phyloP scores from a whole-genome alignment of 2,329 filamentous ascomycete genomes.

The Pseudocercospora vitis region DNA sequence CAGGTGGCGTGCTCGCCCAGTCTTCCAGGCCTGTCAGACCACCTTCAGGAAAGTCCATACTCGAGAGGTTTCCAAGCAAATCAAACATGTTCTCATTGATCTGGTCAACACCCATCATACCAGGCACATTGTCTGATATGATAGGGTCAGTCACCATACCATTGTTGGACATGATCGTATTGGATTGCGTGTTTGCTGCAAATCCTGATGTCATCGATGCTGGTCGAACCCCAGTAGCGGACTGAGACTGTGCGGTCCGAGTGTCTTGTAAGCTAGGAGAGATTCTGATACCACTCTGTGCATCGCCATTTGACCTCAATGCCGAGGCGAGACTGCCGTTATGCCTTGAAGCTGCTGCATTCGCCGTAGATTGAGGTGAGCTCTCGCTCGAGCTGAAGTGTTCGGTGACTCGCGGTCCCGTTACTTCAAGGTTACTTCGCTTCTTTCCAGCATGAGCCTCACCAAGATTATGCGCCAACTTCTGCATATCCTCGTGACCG shows the following conservation, averaged over 20 bases:
- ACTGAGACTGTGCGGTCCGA: background rate
- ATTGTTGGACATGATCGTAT: background rate
- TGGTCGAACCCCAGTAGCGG: background rate
- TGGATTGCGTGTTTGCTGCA: background rate
- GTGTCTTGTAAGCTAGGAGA: background rate
- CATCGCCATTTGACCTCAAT: background rate
- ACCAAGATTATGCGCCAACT: background rate
- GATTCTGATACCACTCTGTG: background rate
- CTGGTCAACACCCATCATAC: background rate
- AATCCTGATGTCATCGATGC: background rate
- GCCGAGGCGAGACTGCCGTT: background rate
- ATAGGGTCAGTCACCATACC: background rate
- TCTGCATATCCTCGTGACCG: background rate
- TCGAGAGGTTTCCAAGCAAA: conserved; percentile 27
- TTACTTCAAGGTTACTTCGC: conserved; percentile 9
- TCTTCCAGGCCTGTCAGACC: conserved; percentile 31
- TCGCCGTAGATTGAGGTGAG: conserved; percentile 14
- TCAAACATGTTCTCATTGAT: conserved; percentile 28
- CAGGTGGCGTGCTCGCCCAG: conserved; percentile 25
- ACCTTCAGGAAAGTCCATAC: conserved; percentile 22
- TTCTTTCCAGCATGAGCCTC: background rate
- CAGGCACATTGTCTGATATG: background rate
- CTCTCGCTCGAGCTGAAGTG: conserved; percentile 20
- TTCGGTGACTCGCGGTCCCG: conserved; percentile 15
- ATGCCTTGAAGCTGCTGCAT: background rate